Base-by-base conservation (phyloP, 1,139 yeast genomes). In the Entelexis paramagnoliae region DNA sequence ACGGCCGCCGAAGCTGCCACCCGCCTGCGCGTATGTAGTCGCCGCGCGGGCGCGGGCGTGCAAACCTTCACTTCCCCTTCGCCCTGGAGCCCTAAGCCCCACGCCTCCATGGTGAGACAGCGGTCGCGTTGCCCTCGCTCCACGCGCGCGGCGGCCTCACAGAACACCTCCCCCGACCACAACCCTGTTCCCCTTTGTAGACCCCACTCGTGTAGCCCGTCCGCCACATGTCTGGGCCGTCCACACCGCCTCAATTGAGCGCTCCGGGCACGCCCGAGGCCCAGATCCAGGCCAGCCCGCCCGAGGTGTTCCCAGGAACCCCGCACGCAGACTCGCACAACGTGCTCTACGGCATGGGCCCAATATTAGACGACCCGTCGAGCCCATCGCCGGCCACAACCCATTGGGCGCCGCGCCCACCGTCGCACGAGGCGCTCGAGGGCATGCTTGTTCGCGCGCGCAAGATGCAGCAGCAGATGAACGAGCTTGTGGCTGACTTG, bases 311-410 rank as follows among this genome's bases (percentile, higher is more conserved):
- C 22, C 59, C 59, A 3, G 10, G 11, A 9, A 50, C 56, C 17
- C 59, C 60, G 20, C 51, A 54, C 24, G 46, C 36, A 4, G 53
- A 46, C 41, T n/a, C 48, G 2, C 44, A 49, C 10, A 51, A 30
- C 14, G 30, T 45, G 20, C 44, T 52, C 7, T 54, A 55, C 35
- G 60, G 59, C 6, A 51, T 56, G 57, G 61, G 61, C 6, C 53
- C 56, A 1, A 39, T 51, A 7, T 54, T 58, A 26, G 56, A 51
- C 20, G 59, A 58, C 32, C 60, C 60, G 11, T 32, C 39, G 7
- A 55, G 59, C 34, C 59, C 60, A 5, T 52, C 59, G 3, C 61
- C 59, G 8, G 40, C 51, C 1, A 39, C 48, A 5, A 35, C 41
- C n/a, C 36, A 35, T 20, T 24, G 33, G 40, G 29, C 40, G 17